Conservation (phyloP, 2,329 filamentous ascomycete species). For the Aspergillus novofumigatus region DNA sequence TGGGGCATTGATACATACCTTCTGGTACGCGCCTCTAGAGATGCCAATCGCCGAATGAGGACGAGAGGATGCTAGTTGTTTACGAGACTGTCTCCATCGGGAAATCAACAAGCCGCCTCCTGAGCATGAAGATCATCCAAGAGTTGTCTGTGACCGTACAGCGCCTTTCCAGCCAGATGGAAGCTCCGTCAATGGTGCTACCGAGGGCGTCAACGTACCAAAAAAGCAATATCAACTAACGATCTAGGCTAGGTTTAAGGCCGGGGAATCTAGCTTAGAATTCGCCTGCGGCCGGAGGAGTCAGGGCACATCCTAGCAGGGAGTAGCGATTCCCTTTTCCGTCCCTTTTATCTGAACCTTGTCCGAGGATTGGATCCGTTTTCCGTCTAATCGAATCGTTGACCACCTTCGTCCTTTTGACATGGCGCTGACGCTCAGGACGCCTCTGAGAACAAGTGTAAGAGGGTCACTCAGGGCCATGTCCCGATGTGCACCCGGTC, state of each 20-base stretch:
- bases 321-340: neutral
- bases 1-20: neutral
- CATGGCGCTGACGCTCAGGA: neutral
- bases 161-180: neutral
- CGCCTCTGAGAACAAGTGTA: constrained; percentile 1
- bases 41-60: neutral
- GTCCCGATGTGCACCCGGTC: neutral
- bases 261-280: neutral
- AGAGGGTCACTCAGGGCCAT: neutral
- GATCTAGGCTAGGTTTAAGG: neutral
- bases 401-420: neutral
- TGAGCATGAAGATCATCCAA: neutral
- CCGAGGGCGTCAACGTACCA: neutral
- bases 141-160: neutral
- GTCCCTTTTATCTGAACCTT: neutral
- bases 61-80: neutral
- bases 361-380: neutral
- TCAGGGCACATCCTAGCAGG: neutral
- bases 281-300: neutral
- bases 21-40: neutral
- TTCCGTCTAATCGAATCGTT: neutral
- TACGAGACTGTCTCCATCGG: neutral
- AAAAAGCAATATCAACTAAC: neutral
- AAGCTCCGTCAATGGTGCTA: neutral
- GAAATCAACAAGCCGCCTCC: neutral